A percentile compares a stretch with the other conserved stretches of the same genome.
phyloP scores from a whole-genome alignment of 2,329 filamentous ascomycete genomes.

The Phialocephala subalpina region DNA sequence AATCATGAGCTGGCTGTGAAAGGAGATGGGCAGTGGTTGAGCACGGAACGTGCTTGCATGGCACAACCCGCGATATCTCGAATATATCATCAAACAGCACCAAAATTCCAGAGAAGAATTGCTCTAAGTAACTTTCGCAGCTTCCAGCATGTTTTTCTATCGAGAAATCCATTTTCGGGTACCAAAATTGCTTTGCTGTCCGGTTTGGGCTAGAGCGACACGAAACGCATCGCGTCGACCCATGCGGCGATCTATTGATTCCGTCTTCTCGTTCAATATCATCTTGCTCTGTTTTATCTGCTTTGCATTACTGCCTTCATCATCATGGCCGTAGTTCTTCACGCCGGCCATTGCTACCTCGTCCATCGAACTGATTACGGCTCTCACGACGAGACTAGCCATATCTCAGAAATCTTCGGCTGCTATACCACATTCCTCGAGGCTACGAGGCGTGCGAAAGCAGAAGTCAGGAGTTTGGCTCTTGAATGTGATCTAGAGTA shows the following conservation, averaged over 20 bases:
- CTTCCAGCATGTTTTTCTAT: no score
- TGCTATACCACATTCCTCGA: not conserved
- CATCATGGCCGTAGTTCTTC: not conserved
- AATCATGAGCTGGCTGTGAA: no score
- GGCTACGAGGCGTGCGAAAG: not conserved
- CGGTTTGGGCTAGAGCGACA: not conserved
- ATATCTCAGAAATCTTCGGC: not conserved
- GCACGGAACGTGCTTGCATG: no score
- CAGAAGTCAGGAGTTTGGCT: constrained; percentile 3
- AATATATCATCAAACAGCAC: no score
- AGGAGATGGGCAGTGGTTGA: no score
- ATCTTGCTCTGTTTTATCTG: no score
- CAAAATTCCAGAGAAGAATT: no score
- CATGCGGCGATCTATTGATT: constrained; percentile 2
- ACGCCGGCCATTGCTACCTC: constrained; percentile 1
- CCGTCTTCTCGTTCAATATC: no score
- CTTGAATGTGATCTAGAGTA: not conserved
- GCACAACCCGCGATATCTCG: no score
- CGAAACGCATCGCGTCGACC: not conserved
- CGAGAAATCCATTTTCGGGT: no score
- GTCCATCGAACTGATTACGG: not conserved
- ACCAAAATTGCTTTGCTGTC: no score
- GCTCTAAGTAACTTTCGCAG: no score
- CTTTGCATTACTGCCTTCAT: not conserved
- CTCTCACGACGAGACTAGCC: not conserved